phyloP scores from a whole-genome alignment of 75 land plant genomes.

The Azolla pinnata region DNA sequence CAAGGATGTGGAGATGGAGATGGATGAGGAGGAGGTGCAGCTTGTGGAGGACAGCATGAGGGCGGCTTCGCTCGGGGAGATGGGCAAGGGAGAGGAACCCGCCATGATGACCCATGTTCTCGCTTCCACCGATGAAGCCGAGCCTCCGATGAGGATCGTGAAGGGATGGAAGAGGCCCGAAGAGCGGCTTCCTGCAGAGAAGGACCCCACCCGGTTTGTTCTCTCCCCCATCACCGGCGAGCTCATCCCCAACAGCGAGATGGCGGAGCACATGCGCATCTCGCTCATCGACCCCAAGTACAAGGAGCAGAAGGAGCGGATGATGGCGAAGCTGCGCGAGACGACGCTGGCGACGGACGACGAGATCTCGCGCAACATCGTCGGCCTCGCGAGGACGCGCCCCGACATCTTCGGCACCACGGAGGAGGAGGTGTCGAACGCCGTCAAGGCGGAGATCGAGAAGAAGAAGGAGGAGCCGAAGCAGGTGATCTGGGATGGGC shows the following conservation, averaged over 20 bases:
- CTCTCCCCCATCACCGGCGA: slow-evolving; percentile 88
- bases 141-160: slow-evolving; percentile 92
- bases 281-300: slow-evolving; percentile 96
- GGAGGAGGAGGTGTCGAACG: slow-evolving; percentile 97
- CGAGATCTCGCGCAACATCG: slow-evolving; percentile 90
- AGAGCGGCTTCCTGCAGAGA: slow-evolving; percentile 70
- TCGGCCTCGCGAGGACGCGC: slow-evolving; percentile 80
- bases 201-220: slow-evolving; percentile 71
- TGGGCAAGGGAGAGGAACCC: slow-evolving; percentile 20
- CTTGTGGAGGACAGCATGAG: slow-evolving; percentile 90
- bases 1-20: slow-evolving; percentile 74
- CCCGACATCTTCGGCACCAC: slow-evolving; percentile 99
- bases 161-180: slow-evolving; percentile 98
- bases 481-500: slow-evolving; percentile 99
- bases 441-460: slow-evolving; percentile 96
- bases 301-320: slow-evolving; percentile 98
- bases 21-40: slow-evolving; percentile 97
- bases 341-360: slow-evolving; percentile 95
- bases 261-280: slow-evolving; percentile 99
- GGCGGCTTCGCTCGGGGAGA: slow-evolving; percentile 48
- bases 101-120: too few relatives aligned
- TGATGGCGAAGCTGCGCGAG: slow-evolving; percentile 96
- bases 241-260: slow-evolving; percentile 79
- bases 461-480: slow-evolving; percentile 94
- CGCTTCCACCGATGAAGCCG: slow-evolving; percentile 42